Conservation (phyloP, 108 stramenopile genomes). For the Nitzschia sp. region DNA sequence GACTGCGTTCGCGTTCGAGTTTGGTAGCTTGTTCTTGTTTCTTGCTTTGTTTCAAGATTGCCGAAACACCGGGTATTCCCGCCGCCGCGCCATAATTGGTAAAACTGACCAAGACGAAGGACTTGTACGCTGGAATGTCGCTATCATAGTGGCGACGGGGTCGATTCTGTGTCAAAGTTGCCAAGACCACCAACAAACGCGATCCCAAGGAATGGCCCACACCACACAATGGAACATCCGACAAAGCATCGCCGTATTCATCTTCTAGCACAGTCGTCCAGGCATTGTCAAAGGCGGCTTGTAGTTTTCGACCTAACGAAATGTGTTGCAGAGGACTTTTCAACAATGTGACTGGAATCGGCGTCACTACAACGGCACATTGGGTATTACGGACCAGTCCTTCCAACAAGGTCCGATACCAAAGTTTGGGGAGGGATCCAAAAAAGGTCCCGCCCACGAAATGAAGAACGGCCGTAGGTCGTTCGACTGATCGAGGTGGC, state of each 20-base stretch:
- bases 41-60: slow-evolving; percentile 37
- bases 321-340: slow-evolving; percentile 75
- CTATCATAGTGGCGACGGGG: not conserved
- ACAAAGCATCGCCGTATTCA: slow-evolving; percentile 67
- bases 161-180: slow-evolving; percentile 32
- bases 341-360: slow-evolving; percentile 66
- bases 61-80: slow-evolving; percentile 52
- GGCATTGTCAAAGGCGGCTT: slow-evolving; percentile 59
- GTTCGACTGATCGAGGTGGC: slow-evolving; percentile 52
- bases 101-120: slow-evolving; percentile 56
- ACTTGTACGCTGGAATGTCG: slow-evolving; percentile 39
- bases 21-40: slow-evolving; percentile 7
- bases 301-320: slow-evolving; percentile 44
- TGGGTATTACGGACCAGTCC: slow-evolving; percentile 59
- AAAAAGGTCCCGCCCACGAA: slow-evolving; percentile 86
- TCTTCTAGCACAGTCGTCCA: slow-evolving; percentile 71
- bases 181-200: slow-evolving; percentile 67
- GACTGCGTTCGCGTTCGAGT: not conserved
- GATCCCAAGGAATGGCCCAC: slow-evolving; percentile 82
- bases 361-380: slow-evolving; percentile 67
- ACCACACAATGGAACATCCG: slow-evolving; percentile 61
- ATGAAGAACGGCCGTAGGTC: slow-evolving; percentile 71
- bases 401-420: slow-evolving; percentile 70
- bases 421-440: slow-evolving; percentile 68
- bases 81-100: slow-evolving; percentile 59